These are phyloP conservation scores for Sphaceloma murrayae DNA, from an alignment of 2,329 filamentous ascomycete species.

Conservation along the genomic window DNA sequence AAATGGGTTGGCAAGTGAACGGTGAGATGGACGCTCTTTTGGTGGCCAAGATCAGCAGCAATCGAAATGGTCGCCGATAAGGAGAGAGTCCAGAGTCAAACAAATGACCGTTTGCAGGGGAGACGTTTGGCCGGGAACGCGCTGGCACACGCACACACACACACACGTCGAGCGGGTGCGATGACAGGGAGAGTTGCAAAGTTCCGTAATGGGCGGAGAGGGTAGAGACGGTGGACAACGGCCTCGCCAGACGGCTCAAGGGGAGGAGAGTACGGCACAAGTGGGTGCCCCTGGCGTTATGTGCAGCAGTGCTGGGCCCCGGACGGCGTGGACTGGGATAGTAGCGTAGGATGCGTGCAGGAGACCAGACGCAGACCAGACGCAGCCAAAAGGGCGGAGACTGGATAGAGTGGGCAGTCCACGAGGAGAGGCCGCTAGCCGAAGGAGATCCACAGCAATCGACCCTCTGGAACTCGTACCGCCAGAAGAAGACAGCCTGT, in stretches of 20 bases:
- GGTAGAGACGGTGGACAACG: constrained; percentile 8
- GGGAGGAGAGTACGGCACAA: neutral
- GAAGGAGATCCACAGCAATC: constrained; percentile 7
- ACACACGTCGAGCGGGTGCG: constrained; percentile 4
- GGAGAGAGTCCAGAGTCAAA: constrained; percentile 13
- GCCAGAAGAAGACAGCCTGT: neutral
- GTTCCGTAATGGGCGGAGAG: constrained; percentile 3
- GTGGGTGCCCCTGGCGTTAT: constrained; percentile 4
- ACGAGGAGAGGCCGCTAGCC: constrained; percentile 6
- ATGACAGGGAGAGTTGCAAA: neutral
- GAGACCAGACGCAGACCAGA: neutral
- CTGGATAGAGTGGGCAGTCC: constrained; percentile 7
- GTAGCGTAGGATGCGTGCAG: constrained; percentile 4
- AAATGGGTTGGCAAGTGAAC: constrained; percentile 1
- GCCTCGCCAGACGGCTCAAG: neutral
- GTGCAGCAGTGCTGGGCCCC: neutral
- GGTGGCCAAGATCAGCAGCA: neutral
- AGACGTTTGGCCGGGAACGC: constrained; percentile 3
- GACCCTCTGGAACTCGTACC: constrained; percentile 9
- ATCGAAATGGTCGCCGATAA: constrained; percentile 1
- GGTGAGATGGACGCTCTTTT: neutral
- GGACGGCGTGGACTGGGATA: neutral
- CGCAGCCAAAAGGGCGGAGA: constrained; percentile 3
- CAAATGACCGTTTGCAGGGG: constrained; percentile 14
- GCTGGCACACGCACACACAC: too few species aligned